A percentile compares a stretch with the other conserved stretches of the same genome.
phyloP scores from a whole-genome alignment of 352 stramenopile genomes.

The Phytophthora syringae region DNA sequence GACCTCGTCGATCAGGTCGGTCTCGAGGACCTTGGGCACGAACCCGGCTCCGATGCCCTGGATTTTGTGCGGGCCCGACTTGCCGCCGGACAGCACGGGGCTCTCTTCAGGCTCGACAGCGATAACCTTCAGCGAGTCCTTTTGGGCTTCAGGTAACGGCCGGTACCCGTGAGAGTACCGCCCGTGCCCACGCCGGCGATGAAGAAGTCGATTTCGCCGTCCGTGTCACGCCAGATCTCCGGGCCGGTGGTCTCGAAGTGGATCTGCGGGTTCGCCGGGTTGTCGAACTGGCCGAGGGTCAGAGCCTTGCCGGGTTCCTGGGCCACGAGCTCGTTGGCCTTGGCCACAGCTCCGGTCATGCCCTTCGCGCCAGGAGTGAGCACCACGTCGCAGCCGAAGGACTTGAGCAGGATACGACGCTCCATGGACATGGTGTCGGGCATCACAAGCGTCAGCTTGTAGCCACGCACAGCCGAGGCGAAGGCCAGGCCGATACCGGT shows the following conservation, averaged over 20 bases:
- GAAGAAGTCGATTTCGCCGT: constrained; percentile 88
- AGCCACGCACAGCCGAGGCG: constrained; percentile 89
- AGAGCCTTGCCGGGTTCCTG: constrained; percentile 76
- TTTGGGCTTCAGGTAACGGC: constrained; percentile 90
- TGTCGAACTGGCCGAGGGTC: constrained; percentile 96
- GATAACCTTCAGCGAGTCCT: constrained; percentile 81
- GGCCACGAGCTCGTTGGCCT: constrained; percentile 78
- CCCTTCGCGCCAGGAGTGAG: constrained; percentile 90
- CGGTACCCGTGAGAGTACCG: constrained; percentile 88
- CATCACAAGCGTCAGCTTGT: constrained; percentile 96
- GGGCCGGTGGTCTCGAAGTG: constrained; percentile 90
- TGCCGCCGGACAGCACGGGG: constrained; percentile 82
- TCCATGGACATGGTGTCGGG: constrained; percentile 97
- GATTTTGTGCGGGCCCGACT: constrained; percentile 86
- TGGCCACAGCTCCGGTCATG: constrained; percentile 82
- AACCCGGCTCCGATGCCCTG: constrained; percentile 88
- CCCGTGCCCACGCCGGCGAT: constrained; percentile 89
- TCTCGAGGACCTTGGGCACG: constrained; percentile 79
- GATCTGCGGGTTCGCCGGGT: constrained; percentile 96
- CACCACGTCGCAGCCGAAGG: constrained; percentile 92
- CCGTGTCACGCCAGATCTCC: constrained; percentile 91
- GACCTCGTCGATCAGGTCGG: constrained; percentile 90
- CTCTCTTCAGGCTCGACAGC: constrained; percentile 88
- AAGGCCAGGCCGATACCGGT: constrained; percentile 95
- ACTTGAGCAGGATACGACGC: constrained; percentile 95